These are phyloP conservation scores for Cladosporium sp. DNA, from an alignment of 2,329 filamentous ascomycete genomes.

Conservation along the genomic window DNA sequence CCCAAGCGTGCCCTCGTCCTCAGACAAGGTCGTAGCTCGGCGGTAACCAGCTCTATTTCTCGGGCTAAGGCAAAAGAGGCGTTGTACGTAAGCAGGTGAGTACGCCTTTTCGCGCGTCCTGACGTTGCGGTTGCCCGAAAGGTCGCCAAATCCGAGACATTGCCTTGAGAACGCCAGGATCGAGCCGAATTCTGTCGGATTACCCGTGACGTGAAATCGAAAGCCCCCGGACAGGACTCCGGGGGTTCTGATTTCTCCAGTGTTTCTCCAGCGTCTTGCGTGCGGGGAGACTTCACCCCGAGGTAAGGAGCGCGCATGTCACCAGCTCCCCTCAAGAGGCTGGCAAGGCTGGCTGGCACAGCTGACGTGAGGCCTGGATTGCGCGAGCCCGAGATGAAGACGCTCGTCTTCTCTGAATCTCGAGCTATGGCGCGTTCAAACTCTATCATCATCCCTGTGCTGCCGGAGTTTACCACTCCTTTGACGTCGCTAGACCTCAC, in stretches of 20 bases:
- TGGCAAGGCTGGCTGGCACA: too few species aligned
- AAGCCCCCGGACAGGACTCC: not conserved
- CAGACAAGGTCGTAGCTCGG: conserved; percentile 6
- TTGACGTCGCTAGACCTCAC: not conserved
- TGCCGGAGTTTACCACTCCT: not conserved
- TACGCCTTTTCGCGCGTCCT: too few species aligned
- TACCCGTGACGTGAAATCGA: not conserved
- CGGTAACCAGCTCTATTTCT: not conserved
- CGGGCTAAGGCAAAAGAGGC: not conserved
- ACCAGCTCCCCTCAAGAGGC: too few species aligned
- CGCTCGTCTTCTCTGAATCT: not conserved
- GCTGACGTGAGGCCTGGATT: not conserved
- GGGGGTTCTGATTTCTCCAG: too few species aligned
- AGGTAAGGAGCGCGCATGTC: too few species aligned
- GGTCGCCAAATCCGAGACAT: not conserved
- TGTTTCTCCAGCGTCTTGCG: not conserved
- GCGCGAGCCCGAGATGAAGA: not conserved
- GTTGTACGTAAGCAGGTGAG: too few species aligned
- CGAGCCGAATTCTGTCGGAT: not conserved
- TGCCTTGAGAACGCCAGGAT: not conserved
- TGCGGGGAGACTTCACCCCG: too few species aligned
- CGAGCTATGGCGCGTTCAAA: not conserved
- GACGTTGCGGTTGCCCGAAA: too few species aligned
- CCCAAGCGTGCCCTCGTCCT: not conserved
- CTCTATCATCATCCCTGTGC: not conserved